Evolutionary conservation across 2,329 filamentous ascomycete species (phyloP).

Genomic region (Penicillium brevicompactum): DNA sequence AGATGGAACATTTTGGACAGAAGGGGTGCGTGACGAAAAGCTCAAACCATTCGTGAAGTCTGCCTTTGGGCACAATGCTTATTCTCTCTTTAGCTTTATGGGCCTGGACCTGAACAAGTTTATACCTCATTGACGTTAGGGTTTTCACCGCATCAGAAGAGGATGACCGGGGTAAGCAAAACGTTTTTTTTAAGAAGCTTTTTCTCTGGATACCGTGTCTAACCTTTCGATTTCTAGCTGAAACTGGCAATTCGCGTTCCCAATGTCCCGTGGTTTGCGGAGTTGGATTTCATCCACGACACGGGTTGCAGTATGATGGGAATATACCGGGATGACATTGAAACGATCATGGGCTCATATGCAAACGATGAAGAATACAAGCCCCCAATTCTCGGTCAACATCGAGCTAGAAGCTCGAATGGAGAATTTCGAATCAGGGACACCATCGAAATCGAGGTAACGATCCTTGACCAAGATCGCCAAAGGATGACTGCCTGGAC

Average conservation of each 20-base stretch:
- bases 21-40: background rate
- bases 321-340: background rate
- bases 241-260: background rate
- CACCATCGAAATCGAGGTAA: background rate
- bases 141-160: no score
- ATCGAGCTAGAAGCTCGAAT: background rate
- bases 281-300: background rate
- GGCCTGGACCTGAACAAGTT: background rate
- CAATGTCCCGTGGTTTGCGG: background rate
- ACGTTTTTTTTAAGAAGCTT: background rate
- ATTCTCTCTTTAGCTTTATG: background rate
- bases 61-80: background rate
- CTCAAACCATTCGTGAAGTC: background rate
- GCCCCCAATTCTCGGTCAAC: background rate
- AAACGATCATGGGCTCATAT: background rate
- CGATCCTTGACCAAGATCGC: background rate
- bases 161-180: background rate
- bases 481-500: background rate
- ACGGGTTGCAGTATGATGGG: background rate
- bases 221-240: background rate
- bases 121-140: background rate
- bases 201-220: background rate
- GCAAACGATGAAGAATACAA: background rate
- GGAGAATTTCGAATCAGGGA: background rate
- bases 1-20: conserved; percentile 1